A percentile compares a stretch with the other conserved stretches of the same genome.
Conservation (phyloP, 306 rosid species). For the Canavalia ensiformis region DNA sequence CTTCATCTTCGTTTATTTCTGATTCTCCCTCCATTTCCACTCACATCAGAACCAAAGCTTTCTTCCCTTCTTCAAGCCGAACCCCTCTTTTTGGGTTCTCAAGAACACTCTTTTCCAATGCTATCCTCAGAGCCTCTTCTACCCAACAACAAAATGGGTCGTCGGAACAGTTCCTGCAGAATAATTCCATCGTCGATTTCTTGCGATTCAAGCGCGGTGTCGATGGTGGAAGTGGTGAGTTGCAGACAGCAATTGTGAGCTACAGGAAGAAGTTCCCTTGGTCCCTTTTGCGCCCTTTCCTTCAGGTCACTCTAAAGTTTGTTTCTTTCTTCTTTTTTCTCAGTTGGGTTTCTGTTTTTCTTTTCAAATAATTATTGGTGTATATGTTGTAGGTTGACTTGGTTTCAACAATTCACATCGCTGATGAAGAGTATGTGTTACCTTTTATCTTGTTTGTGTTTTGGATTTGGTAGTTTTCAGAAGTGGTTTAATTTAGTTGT, state of each 20-base stretch:
- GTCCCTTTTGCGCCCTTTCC: constrained; percentile 80
- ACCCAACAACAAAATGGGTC: constrained; percentile 66
- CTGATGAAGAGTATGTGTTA: constrained; percentile 86
- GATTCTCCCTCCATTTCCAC: constrained; percentile 61
- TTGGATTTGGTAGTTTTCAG: constrained; percentile 35
- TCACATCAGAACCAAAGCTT: constrained; percentile 49
- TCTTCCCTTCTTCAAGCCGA: constrained; percentile 47
- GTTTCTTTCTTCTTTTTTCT: constrained; percentile 25
- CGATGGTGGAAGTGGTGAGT: constrained; percentile 66
- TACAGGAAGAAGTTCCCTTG: constrained; percentile 88
- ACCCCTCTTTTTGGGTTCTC: constrained; percentile 40
- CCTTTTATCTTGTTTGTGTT: constrained; percentile 4
- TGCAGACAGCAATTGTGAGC: constrained; percentile 89
- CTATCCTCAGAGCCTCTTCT: constrained; percentile 51
- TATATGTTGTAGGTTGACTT: constrained; percentile 86
- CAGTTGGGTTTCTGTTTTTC: constrained; percentile 34
- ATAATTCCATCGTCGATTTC: constrained; percentile 86
- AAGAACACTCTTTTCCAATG: constrained; percentile 37
- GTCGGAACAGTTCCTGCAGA: constrained; percentile 66
- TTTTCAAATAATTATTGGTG: background rate
- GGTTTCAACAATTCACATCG: constrained; percentile 97
- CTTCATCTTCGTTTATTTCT: constrained; percentile 62
- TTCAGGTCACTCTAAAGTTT: constrained; percentile 63
- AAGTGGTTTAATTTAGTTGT: constrained; percentile 4
- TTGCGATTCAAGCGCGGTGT: constrained; percentile 78